Evolutionary conservation across 257 asterid species (phyloP), one percentile per base, ranked within the genome.

Genomic region (Solanum dulcamara): DNA sequence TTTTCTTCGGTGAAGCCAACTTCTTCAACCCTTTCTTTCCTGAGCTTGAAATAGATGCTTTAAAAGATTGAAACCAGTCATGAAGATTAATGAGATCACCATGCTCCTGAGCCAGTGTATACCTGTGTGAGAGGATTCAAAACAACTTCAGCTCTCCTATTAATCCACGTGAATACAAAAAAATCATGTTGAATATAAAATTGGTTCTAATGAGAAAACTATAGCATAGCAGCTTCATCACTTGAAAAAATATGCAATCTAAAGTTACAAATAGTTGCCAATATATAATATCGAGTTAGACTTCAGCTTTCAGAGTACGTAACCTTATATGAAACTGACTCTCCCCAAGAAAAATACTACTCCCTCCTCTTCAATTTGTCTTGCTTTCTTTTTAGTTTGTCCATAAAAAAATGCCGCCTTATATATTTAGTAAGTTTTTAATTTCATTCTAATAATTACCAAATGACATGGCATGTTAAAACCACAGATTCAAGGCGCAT

Each of bases 81-180:
- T 95, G 98, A 80, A 97, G 92, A 89, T 97, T 97, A 89, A 97
- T 93, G 85, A 95, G 96, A 85, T 95, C 98, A 2, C 99, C 98
- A 53, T 97, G 98, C 88, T 97, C 99, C 88, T 95, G 97, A 60
- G 98, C 94, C 91, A 97, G 90, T 46, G 92, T 87, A 84, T 95
- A 95, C 97, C 99, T 96, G 83, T 79, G 62, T 87, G 77, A 48
- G 42, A 50, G 60, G 3, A 79, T 30, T 48, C 83, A 79, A 30
- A 79, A 48, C 83, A 72, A 79, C 20, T 79, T 79, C 44, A 79
- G 26, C 83, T 77, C 66, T 48, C 64, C 44, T 9, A 26, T 30
- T 17, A 46, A 79, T 30, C 64, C 64, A 30, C 0, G 8, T 5
- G 32, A 48, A 79, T 18, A 3, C 83, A 17, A 28, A 79, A 79